phyloP scores from a whole-genome alignment of 2,329 filamentous ascomycete species.

The Hypoxylon sp. region DNA sequence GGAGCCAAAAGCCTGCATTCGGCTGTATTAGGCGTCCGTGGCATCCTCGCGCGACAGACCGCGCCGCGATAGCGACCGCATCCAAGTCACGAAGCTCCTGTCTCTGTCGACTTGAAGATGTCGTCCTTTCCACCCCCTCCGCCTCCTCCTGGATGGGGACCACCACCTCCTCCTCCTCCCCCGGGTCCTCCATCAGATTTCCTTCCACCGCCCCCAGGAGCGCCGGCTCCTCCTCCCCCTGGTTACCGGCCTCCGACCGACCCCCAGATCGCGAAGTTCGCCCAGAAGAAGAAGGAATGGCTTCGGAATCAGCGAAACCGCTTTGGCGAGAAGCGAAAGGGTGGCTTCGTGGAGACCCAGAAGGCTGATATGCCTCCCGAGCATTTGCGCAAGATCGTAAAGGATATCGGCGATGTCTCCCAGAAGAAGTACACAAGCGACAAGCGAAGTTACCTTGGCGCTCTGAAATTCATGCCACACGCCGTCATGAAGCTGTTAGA shows the following conservation, averaged over 20 bases:
- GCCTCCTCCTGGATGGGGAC: conserved; percentile 71
- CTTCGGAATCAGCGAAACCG: conserved; percentile 89
- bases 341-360: conserved; percentile 96
- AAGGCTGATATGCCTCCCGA: conserved; percentile 99
- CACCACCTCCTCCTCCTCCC: conserved; percentile 68
- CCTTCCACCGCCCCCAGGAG: conserved; percentile 70
- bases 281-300: conserved; percentile 99
- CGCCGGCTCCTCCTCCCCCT: conserved; percentile 82
- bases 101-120: conserved; percentile 57
- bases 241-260: conserved; percentile 86
- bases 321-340: conserved; percentile 97
- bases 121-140: conserved; percentile 68
- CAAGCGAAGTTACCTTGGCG: conserved; percentile 97
- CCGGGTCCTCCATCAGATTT: conserved; percentile 69
- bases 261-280: conserved; percentile 91
- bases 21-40: conserved; percentile 39
- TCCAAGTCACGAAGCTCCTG: conserved; percentile 48
- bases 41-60: conserved; percentile 51
- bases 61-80: conserved; percentile 55
- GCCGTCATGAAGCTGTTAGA: conserved; percentile 96
- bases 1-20: conserved; percentile 23
- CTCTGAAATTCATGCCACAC: conserved; percentile 99
- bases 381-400: conserved; percentile 97
- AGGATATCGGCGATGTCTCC: conserved; percentile 98
- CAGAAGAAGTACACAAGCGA: conserved; percentile 99